Evolutionary conservation across 352 stramenopile species (phyloP), one percentile per base, ranked within the genome.

Genomic region (Pythium coloratum): DNA sequence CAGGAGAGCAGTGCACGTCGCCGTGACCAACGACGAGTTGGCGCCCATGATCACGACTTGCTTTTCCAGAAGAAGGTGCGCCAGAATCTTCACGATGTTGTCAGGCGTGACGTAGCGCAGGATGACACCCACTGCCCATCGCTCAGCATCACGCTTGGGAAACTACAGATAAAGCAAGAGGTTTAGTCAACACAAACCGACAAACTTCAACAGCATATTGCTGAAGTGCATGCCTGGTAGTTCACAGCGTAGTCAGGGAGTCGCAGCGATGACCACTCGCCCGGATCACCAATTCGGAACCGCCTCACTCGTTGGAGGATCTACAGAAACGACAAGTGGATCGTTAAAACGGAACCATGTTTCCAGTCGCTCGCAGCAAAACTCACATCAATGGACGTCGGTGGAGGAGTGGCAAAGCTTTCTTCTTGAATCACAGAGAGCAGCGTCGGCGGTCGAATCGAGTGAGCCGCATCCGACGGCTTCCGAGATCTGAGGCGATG

Each of bases 11-110:
- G 87, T 89, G 49, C 83, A 94, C 0, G 91, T 71, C 1, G 84
- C 87, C 1, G 87, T 82, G 5, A 92, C 76, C 26, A 87, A 85
- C 10, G 87, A 75, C 0, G 84, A 81, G 55, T 69, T 89, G 24
- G 88, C 76, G 47, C 87, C 78, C 76, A 91, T 89, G 60, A 95
- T 83, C 3, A 88, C 77, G 16, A 95, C 81, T 70, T 94, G 87
- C 64, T 91, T 92, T 55, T 95, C 87, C 0, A 95, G 75, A 14
- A 95, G 64, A 36, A 95, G 63, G 40, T 84, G 78, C 6, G 75
- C 78, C 32, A 95, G 60, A 28, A 92, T 84, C 62, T 90, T 79
- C 30, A 94, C 84, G 49, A 94, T 70, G 34, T 81, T 88, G 53
- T 80, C 71, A 14, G 84, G 76, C 1, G 58, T 55, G n/a, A 94